These are phyloP conservation scores for Echeveria elegans DNA, from an alignment of 164 flowering plant genomes.

Conservation along the genomic window DNA sequence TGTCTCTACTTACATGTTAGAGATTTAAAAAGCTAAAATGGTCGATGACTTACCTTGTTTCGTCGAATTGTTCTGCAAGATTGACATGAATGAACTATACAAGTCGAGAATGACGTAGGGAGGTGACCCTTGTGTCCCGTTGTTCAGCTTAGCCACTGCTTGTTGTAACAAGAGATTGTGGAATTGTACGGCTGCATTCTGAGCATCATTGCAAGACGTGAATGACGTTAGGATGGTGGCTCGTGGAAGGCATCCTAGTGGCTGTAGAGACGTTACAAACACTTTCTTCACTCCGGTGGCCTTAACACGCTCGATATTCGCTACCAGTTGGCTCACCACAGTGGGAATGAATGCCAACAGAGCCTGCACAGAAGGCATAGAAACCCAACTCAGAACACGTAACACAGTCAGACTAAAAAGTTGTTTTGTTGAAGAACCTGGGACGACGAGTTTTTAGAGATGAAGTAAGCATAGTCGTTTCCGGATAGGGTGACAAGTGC, in stretches of 20 bases:
- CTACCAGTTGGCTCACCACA: conserved; percentile 39
- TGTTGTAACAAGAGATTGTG: conserved; percentile 50
- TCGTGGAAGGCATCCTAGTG: conserved; percentile 64
- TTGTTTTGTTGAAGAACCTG: background rate
- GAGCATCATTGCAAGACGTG: conserved; percentile 35
- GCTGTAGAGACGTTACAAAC: conserved; percentile 34
- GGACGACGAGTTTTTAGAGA: background rate
- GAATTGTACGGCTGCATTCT: conserved; percentile 25
- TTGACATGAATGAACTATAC: conserved; percentile 38
- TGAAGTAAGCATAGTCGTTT: background rate
- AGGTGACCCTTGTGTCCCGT: conserved; percentile 17
- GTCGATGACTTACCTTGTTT: conserved; percentile 21
- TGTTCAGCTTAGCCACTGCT: conserved; percentile 43
- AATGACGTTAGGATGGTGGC: conserved; percentile 25
- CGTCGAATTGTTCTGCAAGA: conserved; percentile 20
- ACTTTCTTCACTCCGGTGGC: conserved; percentile 44
- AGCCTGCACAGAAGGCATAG: background rate
- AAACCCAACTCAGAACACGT: background rate
- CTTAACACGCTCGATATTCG: conserved; percentile 37
- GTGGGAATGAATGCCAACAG: conserved; percentile 10
- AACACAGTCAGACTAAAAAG: background rate
- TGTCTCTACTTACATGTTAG: background rate
- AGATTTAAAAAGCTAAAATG: background rate
- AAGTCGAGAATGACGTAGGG: conserved; percentile 43
- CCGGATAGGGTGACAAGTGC: background rate